Evolutionary conservation across 495 filamentous ascomycete genomes (phyloP).

Genomic region (Neurospora intermedia): DNA sequence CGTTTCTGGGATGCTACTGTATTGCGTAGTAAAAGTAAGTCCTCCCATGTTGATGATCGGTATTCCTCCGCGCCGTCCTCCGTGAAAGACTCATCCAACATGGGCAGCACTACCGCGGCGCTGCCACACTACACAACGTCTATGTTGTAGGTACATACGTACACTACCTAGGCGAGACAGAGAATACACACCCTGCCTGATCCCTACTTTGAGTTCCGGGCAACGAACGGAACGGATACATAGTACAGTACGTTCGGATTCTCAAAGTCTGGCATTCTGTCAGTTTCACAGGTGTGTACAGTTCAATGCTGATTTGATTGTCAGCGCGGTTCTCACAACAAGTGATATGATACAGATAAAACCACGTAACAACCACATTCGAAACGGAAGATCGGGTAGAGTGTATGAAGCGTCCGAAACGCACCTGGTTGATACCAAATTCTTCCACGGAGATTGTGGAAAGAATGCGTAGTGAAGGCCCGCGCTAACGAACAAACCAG

Average conservation of each 20-base stretch:
- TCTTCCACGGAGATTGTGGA: too few species aligned
- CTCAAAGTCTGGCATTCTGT: not conserved
- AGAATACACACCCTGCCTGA: not conserved
- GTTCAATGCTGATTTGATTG: too few species aligned
- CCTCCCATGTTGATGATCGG: not conserved
- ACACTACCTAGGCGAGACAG: not conserved
- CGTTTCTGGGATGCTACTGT: not conserved
- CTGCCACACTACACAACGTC: not conserved
- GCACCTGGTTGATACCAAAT: too few species aligned
- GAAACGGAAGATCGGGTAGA: too few species aligned
- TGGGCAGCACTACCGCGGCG: not conserved
- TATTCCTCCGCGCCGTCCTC: not conserved
- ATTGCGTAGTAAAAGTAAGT: not conserved
- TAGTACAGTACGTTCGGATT: not conserved
- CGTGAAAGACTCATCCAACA: not conserved
- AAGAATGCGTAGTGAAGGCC: too few species aligned
- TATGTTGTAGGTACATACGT: not conserved
- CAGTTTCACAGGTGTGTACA: not conserved
- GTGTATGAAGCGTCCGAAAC: too few species aligned
- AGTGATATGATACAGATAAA: too few species aligned
- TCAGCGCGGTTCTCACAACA: too few species aligned
- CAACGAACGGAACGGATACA: not conserved
- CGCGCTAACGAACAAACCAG: too few species aligned
- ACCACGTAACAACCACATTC: too few species aligned
- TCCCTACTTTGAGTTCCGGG: not conserved